Percentiles rank a stretch among this genome's conserved stretches.
phyloP scores from a whole-genome alignment of 1,284 basidiomycete genomes.

The Naganishia sp. region DNA sequence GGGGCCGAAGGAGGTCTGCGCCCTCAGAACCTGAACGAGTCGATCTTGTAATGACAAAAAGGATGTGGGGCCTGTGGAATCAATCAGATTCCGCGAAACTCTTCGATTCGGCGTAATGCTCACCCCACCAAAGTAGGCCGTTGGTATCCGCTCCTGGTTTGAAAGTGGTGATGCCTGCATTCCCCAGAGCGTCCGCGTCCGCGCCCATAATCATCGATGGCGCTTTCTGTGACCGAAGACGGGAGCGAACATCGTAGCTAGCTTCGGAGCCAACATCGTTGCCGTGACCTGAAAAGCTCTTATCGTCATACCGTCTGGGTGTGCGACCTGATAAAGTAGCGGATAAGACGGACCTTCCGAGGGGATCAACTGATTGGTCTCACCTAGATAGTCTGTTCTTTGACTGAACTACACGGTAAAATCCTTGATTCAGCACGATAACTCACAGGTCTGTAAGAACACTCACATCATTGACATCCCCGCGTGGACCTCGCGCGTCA shows the following conservation, averaged over 20 bases:
- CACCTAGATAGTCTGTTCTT: background rate
- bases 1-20: background rate
- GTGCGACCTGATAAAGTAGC: background rate
- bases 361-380: background rate
- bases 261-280: background rate
- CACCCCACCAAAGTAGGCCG: slow-evolving; percentile 28
- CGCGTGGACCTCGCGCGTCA: background rate
- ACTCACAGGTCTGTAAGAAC: no score
- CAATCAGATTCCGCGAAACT: background rate
- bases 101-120: background rate
- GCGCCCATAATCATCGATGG: slow-evolving; percentile 14
- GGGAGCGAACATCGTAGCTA: background rate
- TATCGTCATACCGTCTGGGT: background rate
- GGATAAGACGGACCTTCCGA: no score
- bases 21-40: slow-evolving; percentile 20
- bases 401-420: background rate
- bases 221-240: slow-evolving; percentile 8
- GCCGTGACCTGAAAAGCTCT: background rate
- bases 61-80: slow-evolving; percentile 7
- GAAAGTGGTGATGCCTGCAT: slow-evolving; percentile 29
- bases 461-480: background rate
- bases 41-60: slow-evolving; percentile 21
- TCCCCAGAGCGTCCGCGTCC: slow-evolving; percentile 24
- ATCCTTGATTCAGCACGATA: no score
- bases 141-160: background rate